These are phyloP conservation scores for Podaxis mareebaensis DNA, from an alignment of 768 basidiomycete genomes.

Conservation along the genomic window DNA sequence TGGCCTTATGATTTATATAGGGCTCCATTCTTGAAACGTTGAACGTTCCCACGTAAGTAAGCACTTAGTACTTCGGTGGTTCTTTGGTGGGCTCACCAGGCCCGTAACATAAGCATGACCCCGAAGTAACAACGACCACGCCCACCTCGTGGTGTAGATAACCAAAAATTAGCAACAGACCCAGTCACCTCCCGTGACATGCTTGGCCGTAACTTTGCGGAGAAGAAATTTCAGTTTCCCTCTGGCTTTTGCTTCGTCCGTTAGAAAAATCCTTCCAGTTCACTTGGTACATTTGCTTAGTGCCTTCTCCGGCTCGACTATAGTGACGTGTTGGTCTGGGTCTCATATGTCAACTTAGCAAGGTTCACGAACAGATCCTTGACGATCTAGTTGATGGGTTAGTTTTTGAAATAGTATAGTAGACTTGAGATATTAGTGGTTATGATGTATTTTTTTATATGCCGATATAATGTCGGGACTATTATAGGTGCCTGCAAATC, in stretches of 20 bases:
- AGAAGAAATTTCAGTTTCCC: conserved; percentile 21
- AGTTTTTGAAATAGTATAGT: background rate
- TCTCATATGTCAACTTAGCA: conserved; percentile 14
- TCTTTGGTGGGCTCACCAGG: no score
- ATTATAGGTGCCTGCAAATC: background rate
- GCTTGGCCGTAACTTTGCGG: conserved; percentile 8
- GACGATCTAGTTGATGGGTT: background rate
- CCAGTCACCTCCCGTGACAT: background rate
- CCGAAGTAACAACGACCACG: background rate
- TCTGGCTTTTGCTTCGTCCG: conserved; percentile 12
- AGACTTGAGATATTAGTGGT: no score
- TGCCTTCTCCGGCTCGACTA: conserved; percentile 6
- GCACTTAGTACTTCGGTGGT: no score
- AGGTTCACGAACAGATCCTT: conserved; percentile 15
- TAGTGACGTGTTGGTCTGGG: background rate
- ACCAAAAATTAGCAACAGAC: background rate
- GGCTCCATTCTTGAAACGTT: no score
- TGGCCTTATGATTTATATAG: background rate
- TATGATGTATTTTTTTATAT: background rate
- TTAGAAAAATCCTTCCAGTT: conserved; percentile 8
- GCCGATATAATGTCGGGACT: background rate
- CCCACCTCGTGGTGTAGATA: background rate
- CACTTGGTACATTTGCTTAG: conserved; percentile 14
- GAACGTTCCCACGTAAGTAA: no score
- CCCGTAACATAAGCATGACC: background rate